Percentiles rank a stretch among this genome's conserved stretches.
Evolutionary conservation across 306 rosid species (phyloP).

Genomic region (Sicyos baderoa): DNA sequence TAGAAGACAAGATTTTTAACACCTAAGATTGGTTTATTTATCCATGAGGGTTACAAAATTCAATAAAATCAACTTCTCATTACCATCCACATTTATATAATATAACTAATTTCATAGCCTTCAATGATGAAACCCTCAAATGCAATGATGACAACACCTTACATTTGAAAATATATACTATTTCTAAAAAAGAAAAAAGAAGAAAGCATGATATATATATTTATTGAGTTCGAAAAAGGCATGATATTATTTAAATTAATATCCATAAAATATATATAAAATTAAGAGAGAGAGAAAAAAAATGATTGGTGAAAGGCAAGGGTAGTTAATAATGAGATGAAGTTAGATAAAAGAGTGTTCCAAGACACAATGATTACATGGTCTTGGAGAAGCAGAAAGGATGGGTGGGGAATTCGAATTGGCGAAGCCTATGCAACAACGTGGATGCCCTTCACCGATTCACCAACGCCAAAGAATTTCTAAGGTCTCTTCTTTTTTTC

Average conservation of each 20-base stretch:
- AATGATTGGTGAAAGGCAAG: constrained; percentile 3
- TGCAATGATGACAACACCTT: not conserved
- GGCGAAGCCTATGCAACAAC: no score
- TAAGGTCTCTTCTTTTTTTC: no score
- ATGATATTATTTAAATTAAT: not conserved
- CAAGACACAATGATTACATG: no score
- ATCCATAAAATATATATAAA: no score
- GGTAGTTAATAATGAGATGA: not conserved
- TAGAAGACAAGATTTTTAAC: no score
- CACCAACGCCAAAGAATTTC: no score
- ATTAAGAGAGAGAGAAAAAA: no score
- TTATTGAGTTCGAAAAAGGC: not conserved
- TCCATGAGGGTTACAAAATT: not conserved
- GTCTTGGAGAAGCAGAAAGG: not conserved
- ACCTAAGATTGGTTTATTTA: not conserved
- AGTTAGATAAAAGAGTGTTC: no score
- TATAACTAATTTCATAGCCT: not conserved
- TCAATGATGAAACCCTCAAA: not conserved
- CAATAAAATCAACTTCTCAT: not conserved
- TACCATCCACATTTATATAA: no score
- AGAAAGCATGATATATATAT: not conserved
- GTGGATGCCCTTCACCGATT: no score
- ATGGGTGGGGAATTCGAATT: constrained; percentile 53
- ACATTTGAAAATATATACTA: not conserved
- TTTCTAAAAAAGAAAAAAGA: not conserved